Percentiles rank a stretch among this genome's conserved stretches.
These are phyloP conservation scores for Zygnema circumcarinatum DNA, from an alignment of 139 green algal species.

Conservation along the genomic window DNA sequence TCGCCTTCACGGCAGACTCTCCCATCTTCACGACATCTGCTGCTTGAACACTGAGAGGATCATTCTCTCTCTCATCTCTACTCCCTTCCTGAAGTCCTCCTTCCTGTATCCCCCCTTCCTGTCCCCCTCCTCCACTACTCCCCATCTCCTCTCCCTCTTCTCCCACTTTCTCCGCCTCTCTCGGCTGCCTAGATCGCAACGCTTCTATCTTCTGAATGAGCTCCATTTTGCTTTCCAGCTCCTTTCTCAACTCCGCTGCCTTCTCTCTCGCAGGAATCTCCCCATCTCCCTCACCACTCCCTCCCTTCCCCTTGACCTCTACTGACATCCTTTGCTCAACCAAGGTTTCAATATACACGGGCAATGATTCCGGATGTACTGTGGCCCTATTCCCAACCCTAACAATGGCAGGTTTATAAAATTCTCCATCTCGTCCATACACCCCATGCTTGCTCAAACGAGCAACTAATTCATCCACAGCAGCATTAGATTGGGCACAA, in stretches of 20 bases:
- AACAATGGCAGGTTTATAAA: conserved; percentile 37
- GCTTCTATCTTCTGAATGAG: conserved; percentile 25
- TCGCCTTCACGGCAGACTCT: conserved; percentile 3
- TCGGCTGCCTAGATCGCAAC: conserved; percentile 20
- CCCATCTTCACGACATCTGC: conserved; percentile 28
- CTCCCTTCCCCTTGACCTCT: neutral
- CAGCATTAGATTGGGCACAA: conserved; percentile 58
- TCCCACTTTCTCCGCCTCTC: neutral
- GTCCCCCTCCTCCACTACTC: conserved; percentile 1
- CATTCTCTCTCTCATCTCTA: conserved; percentile 20
- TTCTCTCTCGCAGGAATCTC: conserved; percentile 14
- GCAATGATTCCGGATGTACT: conserved; percentile 51
- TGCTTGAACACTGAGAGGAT: neutral
- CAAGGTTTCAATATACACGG: conserved; percentile 45
- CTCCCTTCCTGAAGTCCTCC: conserved; percentile 1
- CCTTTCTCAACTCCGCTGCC: conserved; percentile 1
- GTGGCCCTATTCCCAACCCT: conserved; percentile 41
- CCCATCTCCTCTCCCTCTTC: conserved; percentile 38
- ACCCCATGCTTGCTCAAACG: conserved; percentile 23
- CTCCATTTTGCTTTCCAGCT: conserved; percentile 23
- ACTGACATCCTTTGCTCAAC: conserved; percentile 22
- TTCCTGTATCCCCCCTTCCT: conserved; percentile 16
- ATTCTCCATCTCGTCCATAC: conserved; percentile 27
- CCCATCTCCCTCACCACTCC: neutral
- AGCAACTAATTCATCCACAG: conserved; percentile 58